Percentiles rank a stretch among this genome's conserved stretches.
phyloP scores from a whole-genome alignment of 805 yeast genomes.

The Naumovozyma dairenensis region DNA sequence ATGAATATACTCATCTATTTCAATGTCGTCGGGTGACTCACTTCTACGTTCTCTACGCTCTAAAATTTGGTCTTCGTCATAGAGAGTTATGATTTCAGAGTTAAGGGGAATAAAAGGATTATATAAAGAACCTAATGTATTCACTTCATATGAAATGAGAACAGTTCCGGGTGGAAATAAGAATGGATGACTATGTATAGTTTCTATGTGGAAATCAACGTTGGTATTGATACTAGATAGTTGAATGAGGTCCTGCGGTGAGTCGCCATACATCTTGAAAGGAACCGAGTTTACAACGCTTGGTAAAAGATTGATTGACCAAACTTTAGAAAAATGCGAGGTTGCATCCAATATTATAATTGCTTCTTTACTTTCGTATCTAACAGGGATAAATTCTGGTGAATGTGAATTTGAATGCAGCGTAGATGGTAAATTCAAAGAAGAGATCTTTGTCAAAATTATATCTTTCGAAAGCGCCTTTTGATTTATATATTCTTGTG shows the following conservation, averaged over 20 bases:
- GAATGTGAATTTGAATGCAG: constrained; percentile 14
- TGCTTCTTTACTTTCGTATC: constrained; percentile 49
- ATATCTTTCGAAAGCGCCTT: constrained; percentile 52
- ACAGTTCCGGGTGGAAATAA: no score
- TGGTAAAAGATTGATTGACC: constrained; percentile 31
- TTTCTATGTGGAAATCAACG: no score
- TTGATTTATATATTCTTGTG: constrained; percentile 8
- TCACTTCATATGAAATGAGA: no score
- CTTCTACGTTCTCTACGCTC: no score
- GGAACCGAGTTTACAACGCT: constrained; percentile 19
- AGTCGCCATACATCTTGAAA: constrained; percentile 22
- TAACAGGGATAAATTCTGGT: constrained; percentile 14
- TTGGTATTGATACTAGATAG: constrained; percentile 8
- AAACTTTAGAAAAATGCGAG: constrained; percentile 37
- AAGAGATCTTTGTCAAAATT: constrained; percentile 53
- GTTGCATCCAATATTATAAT: constrained; percentile 42
- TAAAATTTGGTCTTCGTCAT: no score
- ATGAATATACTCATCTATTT: no score
- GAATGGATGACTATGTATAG: no score
- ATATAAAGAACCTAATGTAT: no score
- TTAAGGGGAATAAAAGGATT: no score
- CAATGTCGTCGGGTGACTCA: no score
- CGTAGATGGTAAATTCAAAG: constrained; percentile 24
- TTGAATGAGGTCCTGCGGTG: constrained; percentile 17
- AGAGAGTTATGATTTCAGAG: no score